Evolutionary conservation across 2,329 filamentous ascomycete genomes (phyloP).

Genomic region (Teratosphaeria epicoccoides): DNA sequence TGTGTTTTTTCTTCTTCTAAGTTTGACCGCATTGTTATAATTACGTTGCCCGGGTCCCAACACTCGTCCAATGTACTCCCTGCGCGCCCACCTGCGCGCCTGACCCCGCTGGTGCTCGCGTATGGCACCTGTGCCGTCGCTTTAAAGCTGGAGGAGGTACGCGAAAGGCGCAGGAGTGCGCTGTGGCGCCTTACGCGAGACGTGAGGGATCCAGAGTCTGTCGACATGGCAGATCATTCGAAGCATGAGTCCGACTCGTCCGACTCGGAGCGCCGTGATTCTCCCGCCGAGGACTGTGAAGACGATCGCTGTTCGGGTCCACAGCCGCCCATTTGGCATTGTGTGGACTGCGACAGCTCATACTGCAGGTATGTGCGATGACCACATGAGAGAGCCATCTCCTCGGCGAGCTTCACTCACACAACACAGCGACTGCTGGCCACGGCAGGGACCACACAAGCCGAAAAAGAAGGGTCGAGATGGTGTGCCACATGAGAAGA

Average conservation of each 20-base stretch:
- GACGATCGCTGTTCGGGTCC: slow-evolving; percentile 22
- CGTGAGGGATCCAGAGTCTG: background rate
- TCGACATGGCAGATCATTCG: background rate
- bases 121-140: background rate
- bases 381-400: slow-evolving; percentile 1
- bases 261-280: slow-evolving; percentile 6
- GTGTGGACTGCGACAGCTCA: slow-evolving; percentile 25
- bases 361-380: slow-evolving; percentile 21
- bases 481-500: slow-evolving; percentile 29
- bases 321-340: slow-evolving; percentile 20
- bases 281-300: slow-evolving; percentile 20
- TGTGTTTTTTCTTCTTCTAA: background rate
- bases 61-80: background rate
- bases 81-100: background rate
- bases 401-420: background rate
- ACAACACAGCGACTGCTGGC: slow-evolving; percentile 21
- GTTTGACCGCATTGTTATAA: background rate
- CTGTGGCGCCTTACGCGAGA: background rate
- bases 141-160: background rate
- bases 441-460: slow-evolving; percentile 23
- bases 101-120: background rate
- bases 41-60: background rate
- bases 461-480: slow-evolving; percentile 25
- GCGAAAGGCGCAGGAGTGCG: background rate
- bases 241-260: slow-evolving; percentile 2